phyloP scores from a whole-genome alignment of 225 moss, liverwort and hornwort genomes.

The Sphagnum tenellum region DNA sequence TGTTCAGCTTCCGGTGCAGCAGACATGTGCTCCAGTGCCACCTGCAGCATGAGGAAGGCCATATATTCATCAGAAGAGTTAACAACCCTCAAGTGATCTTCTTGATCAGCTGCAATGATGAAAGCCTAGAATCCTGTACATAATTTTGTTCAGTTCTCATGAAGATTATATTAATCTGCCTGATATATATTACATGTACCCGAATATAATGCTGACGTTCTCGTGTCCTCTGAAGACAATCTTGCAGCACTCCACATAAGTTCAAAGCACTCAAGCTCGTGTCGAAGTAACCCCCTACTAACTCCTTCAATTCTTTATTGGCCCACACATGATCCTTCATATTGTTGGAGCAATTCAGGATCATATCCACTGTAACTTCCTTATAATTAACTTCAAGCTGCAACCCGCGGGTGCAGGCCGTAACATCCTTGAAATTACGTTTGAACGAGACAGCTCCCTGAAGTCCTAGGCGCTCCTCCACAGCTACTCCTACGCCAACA shows the following conservation, averaged over 20 bases:
- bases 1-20: conserved; percentile 31
- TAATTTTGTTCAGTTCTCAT: no score
- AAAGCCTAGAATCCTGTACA: neutral
- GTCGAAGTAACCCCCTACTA: conserved; percentile 63
- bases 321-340: conserved; percentile 35
- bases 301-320: conserved; percentile 64
- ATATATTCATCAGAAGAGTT: neutral
- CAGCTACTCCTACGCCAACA: conserved; percentile 29
- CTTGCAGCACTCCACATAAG: conserved; percentile 61
- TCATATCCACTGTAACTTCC: conserved; percentile 22
- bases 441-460: conserved; percentile 45
- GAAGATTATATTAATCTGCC: no score
- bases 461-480: conserved; percentile 41
- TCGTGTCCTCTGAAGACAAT: conserved; percentile 51
- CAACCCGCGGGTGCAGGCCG: conserved; percentile 52
- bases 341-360: conserved; percentile 54
- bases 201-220: conserved; percentile 54
- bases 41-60: conserved; percentile 12
- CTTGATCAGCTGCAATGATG: neutral
- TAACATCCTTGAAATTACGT: conserved; percentile 50
- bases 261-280: conserved; percentile 55
- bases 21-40: conserved; percentile 64
- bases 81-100: neutral
- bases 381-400: conserved; percentile 40
- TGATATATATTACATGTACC: conserved; percentile 8